Base-by-base conservation (phyloP, 495 filamentous ascomycete genomes). In the Xylaria sp. region DNA sequence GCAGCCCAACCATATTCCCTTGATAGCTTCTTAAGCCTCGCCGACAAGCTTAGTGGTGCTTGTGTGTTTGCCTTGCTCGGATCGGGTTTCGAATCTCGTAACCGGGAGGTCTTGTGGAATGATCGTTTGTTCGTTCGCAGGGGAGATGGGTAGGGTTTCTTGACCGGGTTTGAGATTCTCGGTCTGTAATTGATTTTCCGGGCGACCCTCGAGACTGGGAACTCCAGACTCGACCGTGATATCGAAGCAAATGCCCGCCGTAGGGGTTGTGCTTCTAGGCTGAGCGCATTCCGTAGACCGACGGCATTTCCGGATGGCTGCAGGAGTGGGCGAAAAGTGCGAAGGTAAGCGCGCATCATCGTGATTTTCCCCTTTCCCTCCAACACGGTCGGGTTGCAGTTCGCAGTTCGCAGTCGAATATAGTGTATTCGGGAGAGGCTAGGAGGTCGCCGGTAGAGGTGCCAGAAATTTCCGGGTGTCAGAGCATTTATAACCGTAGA, bases 1-100 rank as follows among this genome's bases (percentile, higher is more conserved):
- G 95, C 94, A 12, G 92, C 87, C 93, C 94, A 98, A 48, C 96
- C 96, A 79, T 99, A 99, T 81, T 98, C 97, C 52, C 91, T 88
- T 0, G 92, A 93, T n/a, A 98, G 86, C 74, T 93, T 93, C 76
- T 88, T 91, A 70, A 98, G 79, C 12, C 93, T 87, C 68, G 86
- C 87, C 0, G 92, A 89, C 7, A 97, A 77, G 2, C 91, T 88
- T 17, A 80, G 81, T 29, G 86, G 77, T 72, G 87, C 83, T 65
- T 74, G 50, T 40, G 61, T 58, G 1, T 74, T 41, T 17, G 73
- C 3, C 37, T 69, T 67, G 55, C 76, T 75, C 12, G 75, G 62
- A 21, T 73, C 12, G 15, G 73, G 14, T 43, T 77, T 75, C 35
- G 75, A n/a, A 24, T 74, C 61, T 73, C 77, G 77, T 69, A 74